phyloP scores from a whole-genome alignment of 192 early-diverging fungal species.

The Coemansia umbellata region DNA sequence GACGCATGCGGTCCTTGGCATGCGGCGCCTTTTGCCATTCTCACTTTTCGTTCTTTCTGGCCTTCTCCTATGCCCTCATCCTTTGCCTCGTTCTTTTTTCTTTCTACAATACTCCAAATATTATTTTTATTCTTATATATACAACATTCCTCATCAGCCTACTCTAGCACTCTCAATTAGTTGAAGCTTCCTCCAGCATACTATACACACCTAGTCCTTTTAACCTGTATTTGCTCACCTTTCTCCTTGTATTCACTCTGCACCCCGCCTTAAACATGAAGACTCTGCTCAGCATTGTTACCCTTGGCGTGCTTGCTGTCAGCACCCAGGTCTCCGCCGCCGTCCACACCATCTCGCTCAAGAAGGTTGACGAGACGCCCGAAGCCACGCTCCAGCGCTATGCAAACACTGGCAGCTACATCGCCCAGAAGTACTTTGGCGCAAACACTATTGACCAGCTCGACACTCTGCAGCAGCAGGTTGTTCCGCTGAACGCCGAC shows the following conservation, averaged over 20 bases:
- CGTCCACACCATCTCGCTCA: constrained; percentile 50
- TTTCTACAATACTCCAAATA: too few relatives aligned
- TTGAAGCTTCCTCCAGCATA: background rate
- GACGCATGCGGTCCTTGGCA: too few relatives aligned
- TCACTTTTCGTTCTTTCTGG: too few relatives aligned
- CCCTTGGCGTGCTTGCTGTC: constrained; percentile 32
- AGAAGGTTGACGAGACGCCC: constrained; percentile 63
- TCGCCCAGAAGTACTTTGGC: constrained; percentile 79
- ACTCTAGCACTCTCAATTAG: background rate
- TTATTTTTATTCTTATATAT: background rate
- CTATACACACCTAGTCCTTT: background rate
- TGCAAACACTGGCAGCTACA: constrained; percentile 59
- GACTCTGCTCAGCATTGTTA: constrained; percentile 25
- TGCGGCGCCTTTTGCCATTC: too few relatives aligned
- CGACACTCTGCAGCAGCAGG: constrained; percentile 39
- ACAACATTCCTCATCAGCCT: background rate
- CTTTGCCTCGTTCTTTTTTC: too few relatives aligned
- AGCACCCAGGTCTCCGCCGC: constrained; percentile 11
- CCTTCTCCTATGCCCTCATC: too few relatives aligned
- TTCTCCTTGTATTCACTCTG: background rate
- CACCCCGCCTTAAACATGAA: constrained; percentile 37
- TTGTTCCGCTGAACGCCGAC: constrained; percentile 52
- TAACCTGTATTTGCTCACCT: background rate
- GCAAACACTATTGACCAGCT: constrained; percentile 20
- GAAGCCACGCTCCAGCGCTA: constrained; percentile 60